These are phyloP conservation scores for Cladophialophora chaetospira DNA, from an alignment of 2,329 filamentous ascomycete species.

Conservation along the genomic window DNA sequence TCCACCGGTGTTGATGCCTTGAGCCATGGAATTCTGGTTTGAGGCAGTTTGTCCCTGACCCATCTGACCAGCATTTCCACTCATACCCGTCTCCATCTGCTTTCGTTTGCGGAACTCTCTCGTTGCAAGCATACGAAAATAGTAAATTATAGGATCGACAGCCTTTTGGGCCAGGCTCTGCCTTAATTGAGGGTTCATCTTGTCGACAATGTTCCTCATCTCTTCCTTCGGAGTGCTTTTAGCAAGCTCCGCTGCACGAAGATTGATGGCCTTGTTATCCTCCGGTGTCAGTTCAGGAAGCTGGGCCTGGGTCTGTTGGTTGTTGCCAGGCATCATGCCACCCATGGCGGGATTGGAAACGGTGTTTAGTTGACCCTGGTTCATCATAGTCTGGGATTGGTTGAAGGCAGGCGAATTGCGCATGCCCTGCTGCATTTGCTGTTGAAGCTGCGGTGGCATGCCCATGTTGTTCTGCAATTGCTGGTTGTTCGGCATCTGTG, in stretches of 20 bases:
- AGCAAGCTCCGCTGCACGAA: constrained; percentile 51
- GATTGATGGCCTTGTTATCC: constrained; percentile 47
- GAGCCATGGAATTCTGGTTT: constrained; percentile 33
- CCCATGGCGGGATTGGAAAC: constrained; percentile 24
- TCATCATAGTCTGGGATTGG: constrained; percentile 37
- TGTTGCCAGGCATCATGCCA: constrained; percentile 34
- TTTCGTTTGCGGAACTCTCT: constrained; percentile 42
- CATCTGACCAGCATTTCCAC: constrained; percentile 18
- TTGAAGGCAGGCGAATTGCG: constrained; percentile 52
- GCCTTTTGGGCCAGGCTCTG: constrained; percentile 48
- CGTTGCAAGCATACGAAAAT: constrained; percentile 54
- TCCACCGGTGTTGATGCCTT: constrained; percentile 18
- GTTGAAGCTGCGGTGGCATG: constrained; percentile 53
- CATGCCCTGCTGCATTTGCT: constrained; percentile 50
- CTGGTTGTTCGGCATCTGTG: constrained; percentile 33
- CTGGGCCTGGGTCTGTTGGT: constrained; percentile 35
- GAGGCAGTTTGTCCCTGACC: constrained; percentile 25
- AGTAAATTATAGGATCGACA: constrained; percentile 54
- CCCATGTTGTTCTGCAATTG: constrained; percentile 38
- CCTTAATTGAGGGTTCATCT: constrained; percentile 51
- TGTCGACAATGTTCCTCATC: constrained; percentile 52
- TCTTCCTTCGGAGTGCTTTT: constrained; percentile 47
- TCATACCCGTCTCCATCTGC: constrained; percentile 24
- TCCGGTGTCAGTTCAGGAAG: constrained; percentile 38
- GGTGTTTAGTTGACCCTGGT: constrained; percentile 31